Percentiles rank a stretch among this genome's conserved stretches.
Evolutionary conservation across 2,329 filamentous ascomycete species (phyloP).

Genomic region (Curvularia eragrostidis): DNA sequence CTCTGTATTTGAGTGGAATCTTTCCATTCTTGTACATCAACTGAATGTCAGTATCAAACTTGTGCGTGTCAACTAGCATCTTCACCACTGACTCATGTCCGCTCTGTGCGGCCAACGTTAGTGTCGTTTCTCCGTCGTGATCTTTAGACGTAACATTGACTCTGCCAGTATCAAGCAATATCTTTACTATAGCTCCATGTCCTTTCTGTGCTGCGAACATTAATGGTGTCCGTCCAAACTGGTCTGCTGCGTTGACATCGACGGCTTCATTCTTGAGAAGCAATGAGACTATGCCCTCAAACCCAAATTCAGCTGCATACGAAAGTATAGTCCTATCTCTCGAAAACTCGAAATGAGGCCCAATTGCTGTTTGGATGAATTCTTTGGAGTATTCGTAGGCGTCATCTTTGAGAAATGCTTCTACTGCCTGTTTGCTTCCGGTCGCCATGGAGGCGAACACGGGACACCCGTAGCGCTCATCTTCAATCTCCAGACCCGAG

Average conservation of each 20-base stretch:
- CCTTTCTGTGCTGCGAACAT: neutral
- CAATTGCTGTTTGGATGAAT: constrained; percentile 2
- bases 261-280: neutral
- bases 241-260: neutral
- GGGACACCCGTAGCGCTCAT: constrained; percentile 44
- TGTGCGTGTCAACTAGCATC: neutral
- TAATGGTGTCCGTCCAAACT: neutral
- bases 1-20: neutral
- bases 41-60: neutral
- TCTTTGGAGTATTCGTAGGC: neutral
- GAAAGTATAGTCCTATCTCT: neutral
- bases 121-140: neutral
- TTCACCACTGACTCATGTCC: neutral
- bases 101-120: neutral
- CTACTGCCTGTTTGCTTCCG: neutral
- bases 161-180: neutral
- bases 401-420: neutral
- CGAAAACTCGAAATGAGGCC: constrained; percentile 2
- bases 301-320: neutral
- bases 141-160: neutral
- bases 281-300: neutral
- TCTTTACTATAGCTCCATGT: neutral
- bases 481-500: constrained; percentile 30
- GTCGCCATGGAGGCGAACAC: constrained; percentile 43
- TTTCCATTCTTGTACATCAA: neutral